Evolutionary conservation across 495 filamentous ascomycete species (phyloP), one percentile per base, ranked within the genome.

Genomic region (Neurospora sp.): DNA sequence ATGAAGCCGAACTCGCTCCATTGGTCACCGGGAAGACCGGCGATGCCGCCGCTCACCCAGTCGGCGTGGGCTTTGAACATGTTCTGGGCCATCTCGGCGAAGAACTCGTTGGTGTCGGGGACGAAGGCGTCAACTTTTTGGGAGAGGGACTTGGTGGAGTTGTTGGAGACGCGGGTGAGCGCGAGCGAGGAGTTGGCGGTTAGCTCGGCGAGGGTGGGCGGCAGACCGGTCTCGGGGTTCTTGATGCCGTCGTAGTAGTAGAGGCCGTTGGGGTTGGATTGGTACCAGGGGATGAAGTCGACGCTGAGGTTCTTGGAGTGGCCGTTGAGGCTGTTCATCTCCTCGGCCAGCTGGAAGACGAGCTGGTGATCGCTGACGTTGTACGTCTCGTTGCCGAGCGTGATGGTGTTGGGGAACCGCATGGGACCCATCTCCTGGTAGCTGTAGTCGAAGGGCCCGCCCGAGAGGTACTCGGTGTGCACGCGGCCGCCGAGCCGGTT

Each of bases 361-460:
- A 90, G 83, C 69, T 85, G 85, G 75, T 90, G 88, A 75, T 90
- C 88, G 39, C 81, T 80, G 70, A 88, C 86, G 69, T 85, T 80
- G 39, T 89, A 78, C 0, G 85, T 87, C 80, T 88, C 84, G 71
- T 89, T 90, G 10, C 78, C 84, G 38, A 82, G 82, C 9, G 68
- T 74, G 75, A 87, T 85, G 0, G 82, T 88, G 7, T 85, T 83
- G 40, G 90, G 83, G 71, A 83, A 92, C 4, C 90, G 83, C 90
- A 92, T 92, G 0, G 90, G 89, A 0, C 90, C 90, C 90, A 93
- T 92, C 76, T 93, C 90, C 75, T 92, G 90, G 72, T 92, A 93
- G 59, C 90, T 88, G 72, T 92, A 92, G 18, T 93, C 83, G 35
- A 88, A 87, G 0, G 89, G 88, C 0, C 85, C 84, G 37, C 87